Evolutionary conservation across 2,329 filamentous ascomycete genomes (phyloP).

Genomic region (Colletotrichum destructivum): DNA sequence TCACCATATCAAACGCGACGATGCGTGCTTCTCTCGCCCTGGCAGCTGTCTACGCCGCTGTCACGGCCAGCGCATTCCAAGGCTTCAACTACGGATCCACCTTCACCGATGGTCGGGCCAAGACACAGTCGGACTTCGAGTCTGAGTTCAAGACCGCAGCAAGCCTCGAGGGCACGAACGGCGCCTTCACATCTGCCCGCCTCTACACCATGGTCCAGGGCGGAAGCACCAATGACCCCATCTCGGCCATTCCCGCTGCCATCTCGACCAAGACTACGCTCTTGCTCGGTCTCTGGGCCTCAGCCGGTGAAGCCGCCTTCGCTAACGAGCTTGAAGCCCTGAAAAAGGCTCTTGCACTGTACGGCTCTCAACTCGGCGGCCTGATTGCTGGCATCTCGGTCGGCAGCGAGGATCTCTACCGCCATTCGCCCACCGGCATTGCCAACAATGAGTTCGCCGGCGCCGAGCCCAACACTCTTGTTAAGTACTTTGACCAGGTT

Average conservation of each 20-base stretch:
- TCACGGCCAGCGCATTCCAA: slow-evolving; percentile 59
- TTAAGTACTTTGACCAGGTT: slow-evolving; percentile 79
- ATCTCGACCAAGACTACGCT: slow-evolving; percentile 84
- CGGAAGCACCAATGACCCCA: slow-evolving; percentile 75
- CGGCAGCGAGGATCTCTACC: slow-evolving; percentile 90
- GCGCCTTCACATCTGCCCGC: slow-evolving; percentile 76
- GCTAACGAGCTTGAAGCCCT: slow-evolving; percentile 83
- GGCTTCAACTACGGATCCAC: slow-evolving; percentile 83
- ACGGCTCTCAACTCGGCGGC: slow-evolving; percentile 75
- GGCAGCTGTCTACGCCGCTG: slow-evolving; percentile 50
- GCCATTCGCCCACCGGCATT: slow-evolving; percentile 79
- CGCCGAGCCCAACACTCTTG: slow-evolving; percentile 72
- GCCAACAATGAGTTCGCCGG: slow-evolving; percentile 75
- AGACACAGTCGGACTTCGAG: slow-evolving; percentile 77
- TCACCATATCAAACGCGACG: not conserved
- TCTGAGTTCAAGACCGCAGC: slow-evolving; percentile 78
- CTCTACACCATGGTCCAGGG: slow-evolving; percentile 84
- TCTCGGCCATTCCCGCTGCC: slow-evolving; percentile 84
- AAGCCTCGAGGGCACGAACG: slow-evolving; percentile 73
- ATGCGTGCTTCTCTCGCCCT: slow-evolving; percentile 38
- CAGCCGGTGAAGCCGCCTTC: slow-evolving; percentile 74
- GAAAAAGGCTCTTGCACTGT: slow-evolving; percentile 76
- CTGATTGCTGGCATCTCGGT: slow-evolving; percentile 87
- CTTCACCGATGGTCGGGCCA: slow-evolving; percentile 72
- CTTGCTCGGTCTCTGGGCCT: slow-evolving; percentile 88